These are phyloP conservation scores for Pistacia vera DNA, from an alignment of 345 rosid genomes.

Conservation along the genomic window DNA sequence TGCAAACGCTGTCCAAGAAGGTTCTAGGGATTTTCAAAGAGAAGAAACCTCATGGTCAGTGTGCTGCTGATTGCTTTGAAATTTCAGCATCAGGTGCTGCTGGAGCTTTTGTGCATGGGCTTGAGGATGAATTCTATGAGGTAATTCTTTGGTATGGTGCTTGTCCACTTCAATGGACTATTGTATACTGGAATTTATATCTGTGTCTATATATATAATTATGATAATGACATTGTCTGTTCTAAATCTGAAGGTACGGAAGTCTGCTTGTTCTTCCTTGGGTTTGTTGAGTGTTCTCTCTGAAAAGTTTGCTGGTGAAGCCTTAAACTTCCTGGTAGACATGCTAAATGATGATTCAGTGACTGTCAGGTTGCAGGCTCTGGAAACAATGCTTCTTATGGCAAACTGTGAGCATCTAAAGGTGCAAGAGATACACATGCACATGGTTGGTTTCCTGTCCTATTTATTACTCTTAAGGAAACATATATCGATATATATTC, in stretches of 20 bases:
- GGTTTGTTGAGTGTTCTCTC: constrained; percentile 56
- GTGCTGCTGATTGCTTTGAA: constrained; percentile 30
- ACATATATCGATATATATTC: neutral
- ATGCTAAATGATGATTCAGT: constrained; percentile 82
- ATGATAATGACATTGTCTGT: constrained; percentile 25
- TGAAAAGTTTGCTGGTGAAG: constrained; percentile 71
- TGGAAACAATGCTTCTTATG: constrained; percentile 71
- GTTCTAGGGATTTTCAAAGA: constrained; percentile 48
- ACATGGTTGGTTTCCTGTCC: constrained; percentile 53
- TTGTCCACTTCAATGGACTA: constrained; percentile 2
- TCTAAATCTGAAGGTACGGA: constrained; percentile 71
- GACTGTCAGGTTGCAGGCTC: constrained; percentile 70
- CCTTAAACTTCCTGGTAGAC: constrained; percentile 76
- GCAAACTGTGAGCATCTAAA: constrained; percentile 53
- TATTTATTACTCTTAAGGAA: neutral
- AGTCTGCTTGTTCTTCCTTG: constrained; percentile 71
- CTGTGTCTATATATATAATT: neutral
- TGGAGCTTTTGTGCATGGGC: constrained; percentile 87
- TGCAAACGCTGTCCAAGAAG: constrained; percentile 81
- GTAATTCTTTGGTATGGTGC: constrained; percentile 32
- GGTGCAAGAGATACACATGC: constrained; percentile 66
- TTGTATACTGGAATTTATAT: neutral
- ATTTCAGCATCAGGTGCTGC: constrained; percentile 52
- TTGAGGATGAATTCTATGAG: constrained; percentile 91
- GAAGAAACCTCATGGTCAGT: constrained; percentile 38